Base-by-base conservation (phyloP, 2,329 filamentous ascomycete species). In the Hypoxylon sp. region DNA sequence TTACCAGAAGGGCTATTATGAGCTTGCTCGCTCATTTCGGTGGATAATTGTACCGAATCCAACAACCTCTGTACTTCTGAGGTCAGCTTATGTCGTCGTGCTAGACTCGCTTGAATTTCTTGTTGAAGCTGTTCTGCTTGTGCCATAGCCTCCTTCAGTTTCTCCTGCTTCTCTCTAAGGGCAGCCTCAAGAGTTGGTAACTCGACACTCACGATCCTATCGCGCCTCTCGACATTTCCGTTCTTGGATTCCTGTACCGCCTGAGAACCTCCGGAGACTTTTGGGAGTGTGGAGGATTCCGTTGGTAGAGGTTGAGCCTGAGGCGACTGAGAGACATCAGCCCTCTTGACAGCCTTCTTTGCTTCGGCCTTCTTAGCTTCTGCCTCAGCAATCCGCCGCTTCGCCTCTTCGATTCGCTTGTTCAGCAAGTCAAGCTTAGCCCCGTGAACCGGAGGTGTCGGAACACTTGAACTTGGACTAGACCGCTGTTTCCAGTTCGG, bases 351-450 rank as follows among this genome's bases (percentile, higher is more conserved):
- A 51, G 74, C 73, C 74, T 85, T 84, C 72, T 84, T 86, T 8
- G 87, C 87, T 75, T 90, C 87, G 14, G 85, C 85, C 71, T 88
- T 42, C n/a, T 42, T 86, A 9, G 87, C 87, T 75, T 90, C 87
- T 14, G 85, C 85, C 71, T 88, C 84, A 1, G 87, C 87, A 72
- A 90, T 89, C 70, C 81, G 85, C 35, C 82, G 81, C 74, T 87
- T 89, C 80, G 90, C 86, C 57, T 86, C 83, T 72, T 90, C 86
- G 33, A 91, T 91, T 70, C 86, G 83, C 62, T 84, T 85, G 46
- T 74, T 74, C 6, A 79, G 61, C 5, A 77, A 19, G 57, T 75
- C 70, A 17, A 78, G 73, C 46, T 78, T 77, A 19, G 71, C 70
- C 11, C 70, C 73, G 51, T 70, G 63, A 6, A 72, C 63, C 1